A percentile compares a stretch with the other conserved stretches of the same genome.
Evolutionary conservation across 139 green algal species (phyloP).

Genomic region (Marvania coccoides): DNA sequence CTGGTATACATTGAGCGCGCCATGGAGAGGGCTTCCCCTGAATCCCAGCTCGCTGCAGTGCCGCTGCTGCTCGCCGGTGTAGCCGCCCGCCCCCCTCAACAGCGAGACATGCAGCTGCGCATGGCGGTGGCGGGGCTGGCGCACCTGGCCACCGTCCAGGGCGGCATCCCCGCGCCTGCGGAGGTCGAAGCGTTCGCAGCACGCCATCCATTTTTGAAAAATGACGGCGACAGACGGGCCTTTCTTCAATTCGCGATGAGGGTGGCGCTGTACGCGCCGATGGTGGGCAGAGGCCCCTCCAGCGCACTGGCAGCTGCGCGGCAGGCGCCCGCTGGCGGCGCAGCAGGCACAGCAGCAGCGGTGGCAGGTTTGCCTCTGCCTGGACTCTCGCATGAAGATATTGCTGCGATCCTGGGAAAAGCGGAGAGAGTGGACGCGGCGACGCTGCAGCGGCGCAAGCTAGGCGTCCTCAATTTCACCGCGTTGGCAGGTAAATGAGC

Average conservation of each 20-base stretch:
- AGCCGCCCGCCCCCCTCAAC: conserved; percentile 23
- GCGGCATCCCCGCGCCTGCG: too few relatives aligned
- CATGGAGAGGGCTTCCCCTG: conserved; percentile 33
- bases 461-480: conserved; percentile 72
- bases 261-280: conserved; percentile 65
- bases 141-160: conserved; percentile 10
- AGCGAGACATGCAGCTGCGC: conserved; percentile 57
- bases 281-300: neutral
- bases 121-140: conserved; percentile 35
- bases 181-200: conserved; percentile 12
- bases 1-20: conserved; percentile 80
- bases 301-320: neutral
- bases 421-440: neutral
- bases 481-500: conserved; percentile 27
- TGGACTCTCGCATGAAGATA: conserved; percentile 34
- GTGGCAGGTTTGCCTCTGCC: conserved; percentile 4
- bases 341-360: conserved; percentile 6
- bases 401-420: conserved; percentile 36
- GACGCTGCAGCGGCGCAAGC: conserved; percentile 41
- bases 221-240: conserved; percentile 15
- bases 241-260: conserved; percentile 55
- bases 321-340: conserved; percentile 9
- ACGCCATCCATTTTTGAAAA: conserved; percentile 17
- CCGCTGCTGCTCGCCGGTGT: conserved; percentile 40
- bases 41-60: conserved; percentile 33